Conservation (phyloP, 139 green algal species). For the Picochlorum costavermella region DNA sequence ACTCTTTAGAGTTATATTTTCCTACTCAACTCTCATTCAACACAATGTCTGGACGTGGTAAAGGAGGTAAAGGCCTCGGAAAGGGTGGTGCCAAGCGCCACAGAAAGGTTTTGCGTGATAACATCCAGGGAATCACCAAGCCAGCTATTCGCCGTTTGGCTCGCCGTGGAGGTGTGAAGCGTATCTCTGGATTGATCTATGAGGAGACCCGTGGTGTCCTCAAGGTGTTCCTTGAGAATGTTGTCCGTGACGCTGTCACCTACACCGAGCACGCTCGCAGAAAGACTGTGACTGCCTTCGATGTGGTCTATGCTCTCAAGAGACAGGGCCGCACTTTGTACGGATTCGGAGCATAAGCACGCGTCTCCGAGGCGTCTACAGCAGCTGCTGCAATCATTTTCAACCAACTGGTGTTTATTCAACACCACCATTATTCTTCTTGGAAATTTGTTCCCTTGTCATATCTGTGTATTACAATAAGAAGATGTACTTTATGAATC, state of each 20-base stretch:
- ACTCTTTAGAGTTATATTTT: too few species aligned
- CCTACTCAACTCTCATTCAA: too few species aligned
- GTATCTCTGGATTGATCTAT: slow-evolving; percentile 80
- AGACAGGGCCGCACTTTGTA: slow-evolving; percentile 92
- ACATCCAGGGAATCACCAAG: slow-evolving; percentile 49
- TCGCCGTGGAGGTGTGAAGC: slow-evolving; percentile 79
- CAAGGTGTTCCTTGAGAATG: slow-evolving; percentile 89
- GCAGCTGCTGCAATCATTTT: too few species aligned
- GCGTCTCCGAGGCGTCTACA: too few species aligned
- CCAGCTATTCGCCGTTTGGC: slow-evolving; percentile 72
- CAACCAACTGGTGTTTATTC: background rate
- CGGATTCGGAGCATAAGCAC: slow-evolving; percentile 84
- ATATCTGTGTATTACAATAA: too few species aligned
- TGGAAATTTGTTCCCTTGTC: too few species aligned
- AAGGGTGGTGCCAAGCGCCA: too few species aligned
- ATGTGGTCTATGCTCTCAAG: slow-evolving; percentile 65
- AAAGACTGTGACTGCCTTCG: slow-evolving; percentile 88
- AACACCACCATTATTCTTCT: background rate
- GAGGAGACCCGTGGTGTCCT: slow-evolving; percentile 82
- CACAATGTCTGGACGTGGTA: too few species aligned
- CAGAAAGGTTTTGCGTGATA: too few species aligned
- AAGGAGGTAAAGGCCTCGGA: too few species aligned
- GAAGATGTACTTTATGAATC: too few species aligned
- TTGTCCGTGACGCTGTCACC: slow-evolving; percentile 91
- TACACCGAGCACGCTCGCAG: slow-evolving; percentile 95